A percentile compares a stretch with the other conserved stretches of the same genome.
These are phyloP conservation scores for Fusarium mangiferae DNA, from an alignment of 2,329 filamentous ascomycete genomes.

Conservation along the genomic window DNA sequence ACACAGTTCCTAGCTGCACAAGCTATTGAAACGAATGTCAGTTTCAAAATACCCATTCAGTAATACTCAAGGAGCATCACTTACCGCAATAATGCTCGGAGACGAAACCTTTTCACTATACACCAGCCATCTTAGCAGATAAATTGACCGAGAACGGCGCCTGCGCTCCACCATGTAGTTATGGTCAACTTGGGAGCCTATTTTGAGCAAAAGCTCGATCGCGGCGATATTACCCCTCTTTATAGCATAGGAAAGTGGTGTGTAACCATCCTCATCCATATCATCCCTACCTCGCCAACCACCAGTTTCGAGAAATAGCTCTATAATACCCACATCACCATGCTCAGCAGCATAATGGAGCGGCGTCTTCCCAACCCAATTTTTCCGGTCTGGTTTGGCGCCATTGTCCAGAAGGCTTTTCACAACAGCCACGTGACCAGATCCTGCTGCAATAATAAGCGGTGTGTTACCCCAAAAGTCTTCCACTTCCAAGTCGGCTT, in stretches of 20 bases:
- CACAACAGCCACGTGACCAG: not conserved
- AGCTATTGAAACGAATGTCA: too few species aligned
- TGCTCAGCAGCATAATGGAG: not conserved
- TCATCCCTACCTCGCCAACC: too few species aligned
- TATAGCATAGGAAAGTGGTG: not conserved
- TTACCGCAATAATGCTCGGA: too few species aligned
- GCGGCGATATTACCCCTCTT: rapidly evolving
- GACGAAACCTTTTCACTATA: too few species aligned
- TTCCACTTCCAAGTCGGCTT: too few species aligned
- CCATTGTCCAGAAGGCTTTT: not conserved
- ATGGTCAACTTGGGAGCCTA: not conserved
- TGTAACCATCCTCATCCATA: not conserved
- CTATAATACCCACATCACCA: rapidly evolving
- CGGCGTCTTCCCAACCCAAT: too few species aligned
- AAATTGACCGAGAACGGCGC: too few species aligned
- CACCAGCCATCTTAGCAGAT: too few species aligned
- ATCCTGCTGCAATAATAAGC: not conserved
- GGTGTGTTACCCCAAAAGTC: not conserved
- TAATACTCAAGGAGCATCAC: too few species aligned
- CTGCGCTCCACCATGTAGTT: not conserved
- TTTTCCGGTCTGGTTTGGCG: too few species aligned
- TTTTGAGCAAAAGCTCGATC: not conserved
- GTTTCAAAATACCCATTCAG: too few species aligned
- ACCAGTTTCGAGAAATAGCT: not conserved
- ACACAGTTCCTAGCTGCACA: too few species aligned